Conservation (phyloP, 768 basidiomycete species). For the Collybia mongolica region DNA sequence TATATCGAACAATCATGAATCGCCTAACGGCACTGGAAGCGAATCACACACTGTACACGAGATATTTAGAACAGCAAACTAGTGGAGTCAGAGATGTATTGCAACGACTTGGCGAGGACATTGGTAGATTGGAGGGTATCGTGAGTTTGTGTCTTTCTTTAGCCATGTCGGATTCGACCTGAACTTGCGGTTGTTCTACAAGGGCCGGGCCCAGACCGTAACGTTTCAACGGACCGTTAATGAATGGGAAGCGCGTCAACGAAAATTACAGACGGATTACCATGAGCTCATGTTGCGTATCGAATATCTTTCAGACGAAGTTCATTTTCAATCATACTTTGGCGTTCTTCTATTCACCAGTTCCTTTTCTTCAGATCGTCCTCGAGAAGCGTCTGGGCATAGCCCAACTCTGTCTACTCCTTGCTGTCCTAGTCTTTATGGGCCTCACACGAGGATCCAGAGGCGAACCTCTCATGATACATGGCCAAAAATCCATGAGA, state of each 20-base stretch:
- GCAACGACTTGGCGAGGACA: slow-evolving; percentile 70
- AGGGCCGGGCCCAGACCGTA: slow-evolving; percentile 74
- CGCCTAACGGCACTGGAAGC: slow-evolving; percentile 81
- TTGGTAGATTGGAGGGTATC: slow-evolving; percentile 74
- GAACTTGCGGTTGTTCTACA: background rate
- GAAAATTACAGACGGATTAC: slow-evolving; percentile 69
- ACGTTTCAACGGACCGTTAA: slow-evolving; percentile 59
- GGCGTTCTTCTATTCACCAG: background rate
- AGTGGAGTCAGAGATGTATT: slow-evolving; percentile 72
- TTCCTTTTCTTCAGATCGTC: slow-evolving; percentile 50
- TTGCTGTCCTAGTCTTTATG: slow-evolving; percentile 85
- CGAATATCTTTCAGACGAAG: slow-evolving; percentile 80
- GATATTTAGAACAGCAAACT: slow-evolving; percentile 91
- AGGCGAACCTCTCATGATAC: slow-evolving; percentile 27
- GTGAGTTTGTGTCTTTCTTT: slow-evolving; percentile 39
- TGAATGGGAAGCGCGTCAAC: slow-evolving; percentile 70
- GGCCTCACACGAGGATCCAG: slow-evolving; percentile 78
- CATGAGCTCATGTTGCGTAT: slow-evolving; percentile 66
- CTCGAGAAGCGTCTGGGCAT: slow-evolving; percentile 90
- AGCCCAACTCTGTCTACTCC: slow-evolving; percentile 80
- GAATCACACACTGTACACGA: slow-evolving; percentile 80
- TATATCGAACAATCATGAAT: slow-evolving; percentile 96
- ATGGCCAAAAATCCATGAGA: slow-evolving; percentile 29
- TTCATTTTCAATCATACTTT: slow-evolving; percentile 25
- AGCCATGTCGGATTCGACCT: background rate